A percentile compares a stretch with the other conserved stretches of the same genome.
phyloP scores from a whole-genome alignment of 179 eudicot genomes.

The Beta corolliflora region DNA sequence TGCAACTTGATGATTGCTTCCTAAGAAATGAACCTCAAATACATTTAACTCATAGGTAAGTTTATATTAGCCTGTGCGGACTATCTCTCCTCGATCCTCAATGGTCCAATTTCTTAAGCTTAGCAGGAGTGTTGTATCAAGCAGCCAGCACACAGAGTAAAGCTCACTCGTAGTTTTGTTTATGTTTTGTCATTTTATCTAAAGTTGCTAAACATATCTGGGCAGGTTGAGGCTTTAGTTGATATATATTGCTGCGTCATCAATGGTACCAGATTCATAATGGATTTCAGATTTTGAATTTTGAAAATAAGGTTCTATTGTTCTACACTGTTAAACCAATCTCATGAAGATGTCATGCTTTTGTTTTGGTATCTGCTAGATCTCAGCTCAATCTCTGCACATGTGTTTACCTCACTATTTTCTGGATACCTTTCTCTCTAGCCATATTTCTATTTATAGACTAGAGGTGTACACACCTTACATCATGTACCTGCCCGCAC shows the following conservation, averaged over 20 bases:
- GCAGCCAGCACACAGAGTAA: neutral
- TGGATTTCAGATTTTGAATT: neutral
- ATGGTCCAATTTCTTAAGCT: neutral
- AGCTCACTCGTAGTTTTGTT: neutral
- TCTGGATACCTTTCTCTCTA: too few species aligned
- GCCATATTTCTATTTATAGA: too few species aligned
- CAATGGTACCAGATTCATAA: neutral
- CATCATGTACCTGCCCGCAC: too few species aligned
- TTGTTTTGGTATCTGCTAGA: neutral
- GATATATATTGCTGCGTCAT: neutral
- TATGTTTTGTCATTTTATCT: neutral
- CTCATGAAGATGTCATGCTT: neutral
- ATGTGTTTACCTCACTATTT: too few species aligned
- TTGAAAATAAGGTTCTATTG: neutral
- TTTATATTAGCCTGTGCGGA: neutral
- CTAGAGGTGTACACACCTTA: too few species aligned
- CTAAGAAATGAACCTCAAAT: neutral
- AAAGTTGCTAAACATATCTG: neutral
- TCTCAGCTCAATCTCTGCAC: too few species aligned
- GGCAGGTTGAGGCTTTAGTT: neutral
- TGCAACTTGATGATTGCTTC: neutral
- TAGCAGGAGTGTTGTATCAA: neutral
- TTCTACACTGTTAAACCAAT: neutral
- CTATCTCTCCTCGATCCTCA: neutral
- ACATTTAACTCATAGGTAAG: neutral